Evolutionary conservation across 176 grass and related monocot genomes (phyloP).

Genomic region (Raddia distichophylla): DNA sequence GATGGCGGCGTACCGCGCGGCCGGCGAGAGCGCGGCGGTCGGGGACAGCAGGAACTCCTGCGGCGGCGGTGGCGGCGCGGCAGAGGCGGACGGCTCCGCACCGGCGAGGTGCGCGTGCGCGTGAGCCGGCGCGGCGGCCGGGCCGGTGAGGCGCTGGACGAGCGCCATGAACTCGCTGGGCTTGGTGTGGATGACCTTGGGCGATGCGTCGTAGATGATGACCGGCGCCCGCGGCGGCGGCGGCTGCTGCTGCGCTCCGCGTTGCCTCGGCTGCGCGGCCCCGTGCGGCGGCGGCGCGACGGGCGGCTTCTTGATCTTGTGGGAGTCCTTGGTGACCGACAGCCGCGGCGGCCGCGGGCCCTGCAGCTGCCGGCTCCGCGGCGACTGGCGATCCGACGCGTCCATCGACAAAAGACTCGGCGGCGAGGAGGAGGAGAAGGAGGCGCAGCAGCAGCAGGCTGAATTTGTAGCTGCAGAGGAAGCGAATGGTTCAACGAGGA

Average conservation of each 20-base stretch:
- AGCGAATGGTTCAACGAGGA: background rate
- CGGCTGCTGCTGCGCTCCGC: background rate
- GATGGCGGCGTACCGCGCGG: constrained; percentile 74
- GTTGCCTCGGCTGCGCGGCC: background rate
- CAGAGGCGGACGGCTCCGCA: background rate
- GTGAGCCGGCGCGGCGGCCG: background rate
- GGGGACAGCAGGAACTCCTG: constrained; percentile 46
- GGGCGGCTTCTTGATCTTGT: constrained; percentile 92
- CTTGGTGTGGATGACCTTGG: constrained; percentile 85
- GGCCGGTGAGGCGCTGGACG: constrained; percentile 89
- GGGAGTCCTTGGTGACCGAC: constrained; percentile 69
- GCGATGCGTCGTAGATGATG: constrained; percentile 92
- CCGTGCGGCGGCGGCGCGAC: constrained; percentile 47
- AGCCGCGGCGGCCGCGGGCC: constrained; percentile 76
- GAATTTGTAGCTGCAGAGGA: constrained; percentile 1
- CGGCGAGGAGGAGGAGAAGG: background rate
- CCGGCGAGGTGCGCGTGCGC: background rate
- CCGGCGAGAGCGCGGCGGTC: constrained; percentile 64
- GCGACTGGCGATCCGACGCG: constrained; percentile 55
- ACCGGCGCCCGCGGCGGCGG: constrained; percentile 39
- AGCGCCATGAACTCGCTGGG: constrained; percentile 90
- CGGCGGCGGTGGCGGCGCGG: constrained; percentile 4
- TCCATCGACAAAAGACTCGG: constrained; percentile 40
- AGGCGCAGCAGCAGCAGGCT: background rate
- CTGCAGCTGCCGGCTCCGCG: constrained; percentile 72